Base-by-base conservation (phyloP, 1,284 basidiomycete genomes). In the Ceratobasidium theobromae region DNA sequence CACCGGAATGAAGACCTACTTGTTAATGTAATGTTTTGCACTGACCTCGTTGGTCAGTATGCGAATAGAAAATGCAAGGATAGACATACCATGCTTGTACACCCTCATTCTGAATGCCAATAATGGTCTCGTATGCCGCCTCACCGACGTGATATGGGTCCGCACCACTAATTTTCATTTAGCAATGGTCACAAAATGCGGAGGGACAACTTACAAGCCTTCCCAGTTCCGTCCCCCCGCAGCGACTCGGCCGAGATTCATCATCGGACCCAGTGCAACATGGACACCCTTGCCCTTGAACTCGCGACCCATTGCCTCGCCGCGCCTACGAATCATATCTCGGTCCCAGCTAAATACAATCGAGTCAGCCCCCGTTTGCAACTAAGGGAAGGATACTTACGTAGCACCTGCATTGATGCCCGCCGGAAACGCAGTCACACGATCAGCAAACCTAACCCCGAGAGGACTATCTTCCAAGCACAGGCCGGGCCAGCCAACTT, bases 61-160 rank as follows among this genome's bases (percentile, higher is more conserved):
- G 11, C n/a, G 3, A 30, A 28, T 4, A 32, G 18, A 18, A n/a
- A 25, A n/a, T n/a, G 16, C 3, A 25, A 32, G 28, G 5, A 12
- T 18, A 18, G n/a, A 25, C 65, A 30, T 41, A 67, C 55, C 67
- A 68, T 18, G 71, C 70, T 46, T 71, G 70, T 32, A 72, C 69
- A 25, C 71, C 71, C 14, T 66, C 49, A 16, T 66, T 58, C 33
- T 72, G 71, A 1, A 72, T 66, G n/a, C 71, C 71, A 11, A 65
- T 54, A 49, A 72, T 69, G 4, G 71, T 72, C 35, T 69, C 71
- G 52, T 71, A 72, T 6, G 66, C 62, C 12, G 69, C 67, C 53
- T 72, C 71, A 23, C 71, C 71, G 25, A 69, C 67, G 14, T 71
- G 64, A 54, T 71, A 71, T 5, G 69, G 70, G 46, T 72, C 71